phyloP scores from a whole-genome alignment of 2,329 filamentous ascomycete genomes.

The Fusarium torulosum region DNA sequence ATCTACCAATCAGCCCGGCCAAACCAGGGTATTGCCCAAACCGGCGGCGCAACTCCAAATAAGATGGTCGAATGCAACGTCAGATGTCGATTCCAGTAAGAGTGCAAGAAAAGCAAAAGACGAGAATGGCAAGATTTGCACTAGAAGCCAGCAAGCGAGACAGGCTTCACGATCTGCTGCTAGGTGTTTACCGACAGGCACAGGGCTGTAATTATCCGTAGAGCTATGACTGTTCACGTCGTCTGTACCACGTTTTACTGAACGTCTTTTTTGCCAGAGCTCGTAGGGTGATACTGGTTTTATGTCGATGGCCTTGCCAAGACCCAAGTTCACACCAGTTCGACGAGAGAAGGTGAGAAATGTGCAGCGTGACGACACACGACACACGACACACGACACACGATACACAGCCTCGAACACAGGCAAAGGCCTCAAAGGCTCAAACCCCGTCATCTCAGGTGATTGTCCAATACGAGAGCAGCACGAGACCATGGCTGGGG shows the following conservation, averaged over 20 bases:
- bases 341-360: conserved; percentile 28
- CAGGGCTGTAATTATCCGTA: not conserved
- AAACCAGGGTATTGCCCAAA: conserved; percentile 42
- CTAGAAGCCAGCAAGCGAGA: conserved; percentile 24
- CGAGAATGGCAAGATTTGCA: conserved; percentile 29
- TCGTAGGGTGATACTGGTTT: conserved; percentile 6
- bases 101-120: not conserved
- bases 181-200: conserved; percentile 6
- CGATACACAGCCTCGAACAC: conserved; percentile 47
- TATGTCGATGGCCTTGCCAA: conserved; percentile 33
- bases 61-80: conserved; percentile 40
- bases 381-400: conserved; percentile 49
- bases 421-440: conserved; percentile 36
- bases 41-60: conserved; percentile 42
- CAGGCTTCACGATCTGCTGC: conserved; percentile 26
- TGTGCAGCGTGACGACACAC: conserved; percentile 47
- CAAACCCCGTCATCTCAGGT: conserved; percentile 32
- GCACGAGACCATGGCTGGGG: conserved; percentile 48
- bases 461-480: conserved; percentile 51
- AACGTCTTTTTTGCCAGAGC: conserved; percentile 9
- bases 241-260: conserved; percentile 8
- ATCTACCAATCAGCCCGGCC: conserved; percentile 46
- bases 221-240: conserved; percentile 6
- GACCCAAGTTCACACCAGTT: conserved; percentile 43
- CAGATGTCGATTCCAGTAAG: conserved; percentile 42